Base-by-base conservation (phyloP, 1,284 basidiomycete genomes). In the Golubevia pallescens region DNA sequence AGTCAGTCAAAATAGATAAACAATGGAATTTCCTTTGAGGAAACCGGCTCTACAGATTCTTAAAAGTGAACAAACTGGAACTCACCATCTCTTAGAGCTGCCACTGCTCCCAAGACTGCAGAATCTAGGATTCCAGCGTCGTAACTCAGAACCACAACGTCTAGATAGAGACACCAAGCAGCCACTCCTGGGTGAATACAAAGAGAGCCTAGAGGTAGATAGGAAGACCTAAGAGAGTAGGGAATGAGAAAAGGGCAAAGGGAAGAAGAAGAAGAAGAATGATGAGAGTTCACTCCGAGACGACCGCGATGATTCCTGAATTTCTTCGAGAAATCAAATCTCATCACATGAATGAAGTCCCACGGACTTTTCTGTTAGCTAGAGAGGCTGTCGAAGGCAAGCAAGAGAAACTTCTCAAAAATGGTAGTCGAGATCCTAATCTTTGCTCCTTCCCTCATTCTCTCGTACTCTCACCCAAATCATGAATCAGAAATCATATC, bases 121-220 rank as follows among this genome's bases (percentile, higher is more conserved):
- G 95, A 94, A 72, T 99, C 96, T 71, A 97, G 93, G 1, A 90
- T 92, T 80, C 97, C 97, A 7, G 96, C 96, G 84, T 99, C 95
- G 78, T 95, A 96, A 87, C 96, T 97, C 77, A 99, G 92, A 86
- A 95, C 97, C 3, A 92, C 93, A 32, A 94, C 90, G 73, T 99
- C 96, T 71, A 98, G 89, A 85, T 97, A 97, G 16, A 99, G 88
- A 23, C 92, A 91, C 94, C 95, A 99, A 0, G 89, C 94, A 0
- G 93, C 89, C 84, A 92, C 93, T 2, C 90, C 91, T 0, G 90
- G 89, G 19, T 92, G 88, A 61, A 99, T 97, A 78, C 91, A 92
- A 1, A 99, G 89, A 0, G 91, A 90, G 0, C 88, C 85, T 0
- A 91, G 88, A 0, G 92, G 87, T 0, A 99, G 70, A 0, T 66